Base-by-base conservation (phyloP, 352 stramenopile species). In the Globisporangium spiculum region DNA sequence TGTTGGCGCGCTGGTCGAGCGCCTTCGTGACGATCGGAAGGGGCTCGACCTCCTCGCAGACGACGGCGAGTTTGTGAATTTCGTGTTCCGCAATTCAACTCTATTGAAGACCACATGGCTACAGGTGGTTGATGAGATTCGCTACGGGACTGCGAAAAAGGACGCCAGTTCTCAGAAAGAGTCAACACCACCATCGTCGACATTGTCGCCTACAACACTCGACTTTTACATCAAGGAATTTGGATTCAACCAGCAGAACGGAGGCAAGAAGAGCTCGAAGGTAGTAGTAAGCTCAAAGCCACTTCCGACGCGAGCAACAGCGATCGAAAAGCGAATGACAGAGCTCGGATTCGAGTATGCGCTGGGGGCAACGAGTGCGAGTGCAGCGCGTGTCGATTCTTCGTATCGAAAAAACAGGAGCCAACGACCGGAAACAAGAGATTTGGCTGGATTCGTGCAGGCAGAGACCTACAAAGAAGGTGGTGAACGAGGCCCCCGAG, bases 21-120 rank as follows among this genome's bases (percentile, higher is more conserved):
- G 77, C 0, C 63, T 91, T 18, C 68, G 75, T 7, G 71, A 88
- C 36, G 75, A 68, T 32, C 36, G 60, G 36, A 18, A 62, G 38
- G 78, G 66, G 0, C 48, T 63, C 20, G 78, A 91, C 60, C 61
- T 91, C 26, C 64, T 91, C 3, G 63, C 68, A 1, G 78, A 90
- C 32, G 70, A 84, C 5, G 53, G 69, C 8, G 65, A 77, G 18
- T 90, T 90, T 36, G 83, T 90, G 7, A 67, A 91, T 54, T 91
- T 91, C 53, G 78, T 83, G 20, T 90, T 90, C 36, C 67, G 68
- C 10, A 91, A 91, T 52, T 79, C 79, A 1, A 70, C 67, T 0
- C 5, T 90, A 44, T 64, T 91, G 16, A 70, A 69, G 4, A 60
- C 72, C 0, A 80, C 81, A 12, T 91, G 83, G 83, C 70, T 88